Conservation (phyloP, 2,329 filamentous ascomycete species). For the Talaromyces sp. region DNA sequence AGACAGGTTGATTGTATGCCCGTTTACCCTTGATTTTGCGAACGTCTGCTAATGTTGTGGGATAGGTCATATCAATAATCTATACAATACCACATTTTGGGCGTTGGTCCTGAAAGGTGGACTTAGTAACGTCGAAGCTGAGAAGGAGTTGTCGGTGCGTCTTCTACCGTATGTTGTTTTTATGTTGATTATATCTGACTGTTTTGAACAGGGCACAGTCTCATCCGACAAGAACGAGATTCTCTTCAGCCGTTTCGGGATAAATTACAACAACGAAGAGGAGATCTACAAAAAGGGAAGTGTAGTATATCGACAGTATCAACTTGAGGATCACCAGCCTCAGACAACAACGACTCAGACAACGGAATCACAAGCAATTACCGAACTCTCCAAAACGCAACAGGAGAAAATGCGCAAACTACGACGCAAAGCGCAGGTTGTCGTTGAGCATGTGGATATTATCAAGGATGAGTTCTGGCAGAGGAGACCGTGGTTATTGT, state of each 20-base stretch:
- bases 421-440: constrained; percentile 73
- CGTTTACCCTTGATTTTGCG: background rate
- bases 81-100: constrained; percentile 99
- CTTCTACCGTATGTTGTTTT: background rate
- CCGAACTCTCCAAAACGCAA: constrained; percentile 70
- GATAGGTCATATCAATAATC: constrained; percentile 92
- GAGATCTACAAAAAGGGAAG: constrained; percentile 94
- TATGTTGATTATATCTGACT: background rate
- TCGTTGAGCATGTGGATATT: constrained; percentile 84
- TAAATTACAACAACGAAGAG: constrained; percentile 97
- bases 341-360: constrained; percentile 49
- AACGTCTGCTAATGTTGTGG: background rate
- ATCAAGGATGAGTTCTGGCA: constrained; percentile 97
- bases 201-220: constrained; percentile 64
- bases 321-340: constrained; percentile 60
- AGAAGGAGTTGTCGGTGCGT: constrained; percentile 68
- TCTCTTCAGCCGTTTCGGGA: constrained; percentile 77
- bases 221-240: constrained; percentile 94
- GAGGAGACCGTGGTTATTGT: constrained; percentile 76
- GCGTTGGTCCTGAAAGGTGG: constrained; percentile 74
- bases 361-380: background rate
- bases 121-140: constrained; percentile 72
- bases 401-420: constrained; percentile 78
- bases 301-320: constrained; percentile 81
- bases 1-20: constrained; percentile 85